phyloP scores from a whole-genome alignment of 2,329 filamentous ascomycete species.

The Teratosphaeria nubilosa region DNA sequence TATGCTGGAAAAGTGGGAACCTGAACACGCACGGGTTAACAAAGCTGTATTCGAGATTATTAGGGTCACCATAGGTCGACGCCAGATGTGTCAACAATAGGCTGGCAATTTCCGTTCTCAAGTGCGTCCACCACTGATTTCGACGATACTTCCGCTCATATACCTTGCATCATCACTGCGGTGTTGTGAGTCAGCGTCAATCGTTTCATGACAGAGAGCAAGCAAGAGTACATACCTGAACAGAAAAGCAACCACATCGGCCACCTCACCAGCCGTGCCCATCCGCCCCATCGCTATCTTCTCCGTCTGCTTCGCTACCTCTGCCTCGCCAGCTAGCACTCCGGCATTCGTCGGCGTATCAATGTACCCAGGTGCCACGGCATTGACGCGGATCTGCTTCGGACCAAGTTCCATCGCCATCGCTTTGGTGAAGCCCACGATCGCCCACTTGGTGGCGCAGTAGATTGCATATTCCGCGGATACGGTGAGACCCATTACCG shows the following conservation, averaged over 20 bases:
- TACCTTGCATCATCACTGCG: slow-evolving; percentile 3
- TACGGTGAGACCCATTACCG: slow-evolving; percentile 28
- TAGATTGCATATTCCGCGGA: slow-evolving; percentile 33
- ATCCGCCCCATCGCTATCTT: slow-evolving; percentile 34
- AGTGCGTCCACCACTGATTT: slow-evolving; percentile 36
- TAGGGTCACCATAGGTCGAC: too few species aligned
- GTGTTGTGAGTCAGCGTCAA: not conserved
- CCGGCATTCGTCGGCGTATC: slow-evolving; percentile 41
- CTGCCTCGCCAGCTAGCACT: slow-evolving; percentile 39
- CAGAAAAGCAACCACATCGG: slow-evolving; percentile 41
- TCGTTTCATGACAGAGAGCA: not conserved
- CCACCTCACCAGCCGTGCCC: slow-evolving; percentile 39
- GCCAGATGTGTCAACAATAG: not conserved
- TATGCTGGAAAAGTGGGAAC: too few species aligned
- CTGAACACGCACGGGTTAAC: too few species aligned
- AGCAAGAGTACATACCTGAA: slow-evolving; percentile 28
- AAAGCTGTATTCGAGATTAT: too few species aligned
- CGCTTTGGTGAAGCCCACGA: slow-evolving; percentile 37
- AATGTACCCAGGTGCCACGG: slow-evolving; percentile 33
- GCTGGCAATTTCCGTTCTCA: not conserved
- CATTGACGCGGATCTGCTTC: slow-evolving; percentile 30
- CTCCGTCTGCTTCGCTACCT: slow-evolving; percentile 29
- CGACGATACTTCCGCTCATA: slow-evolving; percentile 39
- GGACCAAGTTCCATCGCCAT: slow-evolving; percentile 32
- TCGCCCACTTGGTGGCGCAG: slow-evolving; percentile 33